Base-by-base conservation (phyloP, 441 rosid species). In the Pelargonium cotyledonis region DNA sequence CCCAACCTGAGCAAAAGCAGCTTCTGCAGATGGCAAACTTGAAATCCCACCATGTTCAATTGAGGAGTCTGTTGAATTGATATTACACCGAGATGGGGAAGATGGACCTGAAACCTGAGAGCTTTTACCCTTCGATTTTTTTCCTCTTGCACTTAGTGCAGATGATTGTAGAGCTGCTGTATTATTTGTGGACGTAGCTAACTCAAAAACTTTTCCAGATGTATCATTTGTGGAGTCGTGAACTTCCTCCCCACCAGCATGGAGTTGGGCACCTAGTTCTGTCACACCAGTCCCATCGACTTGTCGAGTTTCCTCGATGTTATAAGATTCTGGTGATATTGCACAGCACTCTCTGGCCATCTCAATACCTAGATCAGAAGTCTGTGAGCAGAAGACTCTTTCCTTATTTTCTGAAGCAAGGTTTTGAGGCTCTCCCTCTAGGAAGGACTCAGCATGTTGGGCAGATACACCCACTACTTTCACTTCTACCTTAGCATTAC, bases 351-450 rank as follows among this genome's bases (percentile, higher is more conserved):
- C 93, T 79, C 85, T 80, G 9, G 79, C 81, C 85, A 91, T 75
- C 70, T 82, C 77, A 76, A 76, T 70, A 71, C 88, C 76, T 71
- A 87, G 91, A 78, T 86, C 89, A n/a, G 90, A 87, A 68, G 85
- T 84, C 82, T 95, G 96, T 63, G 94, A 88, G 80, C 79, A 76
- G 73, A 91, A 89, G 65, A 75, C 58, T 63, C 79, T 87, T 71
- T 84, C 91, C 60, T 74, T 83, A 58, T 79, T 90, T 70, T 82
- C 89, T 31, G 83, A 62, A 73, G 69, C 70, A 70, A 40, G 72
- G 57, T 73, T 68, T 69, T 70, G 77, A 70, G 86, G 40, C 41
- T 82, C 89, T 11, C 72, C 83, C 64, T 51, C 67, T 69, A 78
- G 72, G 69, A 65, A 83, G 77, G 78, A 77, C 70, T 80, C 92